Conservation (phyloP, 495 filamentous ascomycete genomes). For the Annulohypoxylon maeteangense region DNA sequence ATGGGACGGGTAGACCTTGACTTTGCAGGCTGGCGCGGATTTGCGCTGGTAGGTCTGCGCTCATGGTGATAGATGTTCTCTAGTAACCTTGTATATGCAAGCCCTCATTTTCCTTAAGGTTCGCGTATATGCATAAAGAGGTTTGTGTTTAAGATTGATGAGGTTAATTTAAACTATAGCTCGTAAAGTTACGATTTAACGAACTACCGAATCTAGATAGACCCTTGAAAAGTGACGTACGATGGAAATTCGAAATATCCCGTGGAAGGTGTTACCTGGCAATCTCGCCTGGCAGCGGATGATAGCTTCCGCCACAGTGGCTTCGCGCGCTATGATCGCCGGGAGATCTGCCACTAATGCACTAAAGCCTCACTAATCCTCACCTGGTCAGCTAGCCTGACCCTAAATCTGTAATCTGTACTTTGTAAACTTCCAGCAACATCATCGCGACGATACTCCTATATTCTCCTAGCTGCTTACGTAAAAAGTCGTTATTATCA, state of each 20-base stretch:
- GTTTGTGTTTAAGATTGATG: neutral
- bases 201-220: neutral
- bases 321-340: constrained; percentile 32
- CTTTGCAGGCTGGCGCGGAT: constrained; percentile 50
- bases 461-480: neutral
- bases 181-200: neutral
- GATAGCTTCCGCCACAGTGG: constrained; percentile 45
- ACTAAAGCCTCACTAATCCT: constrained; percentile 29
- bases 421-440: constrained; percentile 26
- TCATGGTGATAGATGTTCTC: constrained; percentile 25
- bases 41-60: constrained; percentile 48
- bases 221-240: neutral
- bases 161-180: neutral
- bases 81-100: neutral
- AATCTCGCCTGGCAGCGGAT: neutral
- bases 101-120: constrained; percentile 3
- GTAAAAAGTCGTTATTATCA: neutral
- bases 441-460: neutral
- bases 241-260: neutral
- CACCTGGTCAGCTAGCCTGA: neutral
- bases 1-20: constrained; percentile 53
- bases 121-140: neutral
- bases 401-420: constrained; percentile 22
- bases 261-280: neutral
- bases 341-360: constrained; percentile 41